Conservation (phyloP, 768 basidiomycete genomes). For the Pisolithus orientalis region DNA sequence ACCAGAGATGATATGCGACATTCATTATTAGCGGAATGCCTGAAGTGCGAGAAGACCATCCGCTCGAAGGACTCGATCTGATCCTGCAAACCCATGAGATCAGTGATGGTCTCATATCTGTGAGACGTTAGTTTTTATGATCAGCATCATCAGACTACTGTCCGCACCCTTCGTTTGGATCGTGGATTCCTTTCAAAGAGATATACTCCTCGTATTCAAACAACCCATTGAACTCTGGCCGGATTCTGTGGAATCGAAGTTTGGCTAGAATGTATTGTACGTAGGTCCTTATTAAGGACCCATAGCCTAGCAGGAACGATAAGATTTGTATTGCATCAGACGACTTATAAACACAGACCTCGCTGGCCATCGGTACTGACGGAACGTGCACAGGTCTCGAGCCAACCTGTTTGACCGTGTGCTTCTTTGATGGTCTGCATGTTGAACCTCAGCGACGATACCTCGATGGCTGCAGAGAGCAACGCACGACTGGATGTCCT, state of each 20-base stretch:
- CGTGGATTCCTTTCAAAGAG: slow-evolving; percentile 93
- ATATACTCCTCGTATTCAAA: slow-evolving; percentile 99
- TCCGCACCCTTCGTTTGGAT: slow-evolving; percentile 95
- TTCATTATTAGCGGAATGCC: slow-evolving; percentile 88
- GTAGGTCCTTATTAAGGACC: slow-evolving; percentile 88
- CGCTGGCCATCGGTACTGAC: slow-evolving; percentile 71
- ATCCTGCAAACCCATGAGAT: slow-evolving; percentile 96
- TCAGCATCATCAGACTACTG: background rate
- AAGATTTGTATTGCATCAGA: background rate
- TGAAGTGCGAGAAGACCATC: slow-evolving; percentile 93
- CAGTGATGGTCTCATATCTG: slow-evolving; percentile 96
- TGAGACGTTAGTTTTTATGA: slow-evolving; percentile 6
- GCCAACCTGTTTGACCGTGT: slow-evolving; percentile 94
- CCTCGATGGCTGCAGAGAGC: slow-evolving; percentile 1
- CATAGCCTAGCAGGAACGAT: slow-evolving; percentile 60
- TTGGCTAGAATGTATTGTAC: slow-evolving; percentile 95
- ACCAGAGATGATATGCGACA: slow-evolving; percentile 95
- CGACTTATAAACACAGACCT: slow-evolving; percentile 39
- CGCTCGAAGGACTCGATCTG: slow-evolving; percentile 99
- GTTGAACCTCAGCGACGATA: slow-evolving; percentile 8
- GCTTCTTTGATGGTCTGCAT: slow-evolving; percentile 90
- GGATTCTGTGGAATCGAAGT: slow-evolving; percentile 89
- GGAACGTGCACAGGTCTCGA: slow-evolving; percentile 93
- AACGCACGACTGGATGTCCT: slow-evolving; percentile 82
- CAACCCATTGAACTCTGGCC: slow-evolving; percentile 96